Base-by-base conservation (phyloP, 208 protist genomes). In the Trypanosoma platydactyli region DNA sequence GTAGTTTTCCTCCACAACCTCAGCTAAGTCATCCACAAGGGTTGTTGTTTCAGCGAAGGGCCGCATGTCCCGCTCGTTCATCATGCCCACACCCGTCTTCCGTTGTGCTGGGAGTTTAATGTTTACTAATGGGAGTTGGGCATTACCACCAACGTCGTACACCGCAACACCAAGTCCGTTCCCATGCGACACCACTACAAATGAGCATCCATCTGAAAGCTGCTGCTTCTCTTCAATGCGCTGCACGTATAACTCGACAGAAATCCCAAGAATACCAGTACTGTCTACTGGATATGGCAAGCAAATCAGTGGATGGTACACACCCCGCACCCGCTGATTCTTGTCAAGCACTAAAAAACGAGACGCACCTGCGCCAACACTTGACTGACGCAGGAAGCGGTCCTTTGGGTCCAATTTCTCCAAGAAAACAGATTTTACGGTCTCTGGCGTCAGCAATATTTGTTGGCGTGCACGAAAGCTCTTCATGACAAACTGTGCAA, bases 401-500 rank as follows among this genome's bases (percentile, higher is more conserved):
- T 95, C 89, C 12, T 76, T 45, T 0, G 79, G 77, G 45, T 68
- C 59, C 30, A 95, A 70, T 12, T 54, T 65, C 1, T 66, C 76
- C 54, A 56, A 58, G 40, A 95, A 79, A 1, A 80, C 62, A 9
- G 68, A 46, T 27, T 56, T 40, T 7, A 79, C 49, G 42, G 73
- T 89, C 2, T 62, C 51, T 2, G 86, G 80, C 0, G 69, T 83
- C 11, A 95, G 46, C 0, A n/a, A 7, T n/a, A 74, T 58, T 63
- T 84, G 88, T 25, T 89, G 67, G 27, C 81, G 77, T 13, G 69
- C 48, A 30, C 82, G 83, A 46, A 95, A 95, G 57, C 77, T 77
- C 54, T 92, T 95, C 51, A 90, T 83, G 62, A 78, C 91, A 50
- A 95, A 95, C 40, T 84, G 77, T 12, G 89, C 89, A n/a, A 95